Base-by-base conservation (phyloP, 2,329 filamentous ascomycete genomes). In the Plenodomus biglobosus region DNA sequence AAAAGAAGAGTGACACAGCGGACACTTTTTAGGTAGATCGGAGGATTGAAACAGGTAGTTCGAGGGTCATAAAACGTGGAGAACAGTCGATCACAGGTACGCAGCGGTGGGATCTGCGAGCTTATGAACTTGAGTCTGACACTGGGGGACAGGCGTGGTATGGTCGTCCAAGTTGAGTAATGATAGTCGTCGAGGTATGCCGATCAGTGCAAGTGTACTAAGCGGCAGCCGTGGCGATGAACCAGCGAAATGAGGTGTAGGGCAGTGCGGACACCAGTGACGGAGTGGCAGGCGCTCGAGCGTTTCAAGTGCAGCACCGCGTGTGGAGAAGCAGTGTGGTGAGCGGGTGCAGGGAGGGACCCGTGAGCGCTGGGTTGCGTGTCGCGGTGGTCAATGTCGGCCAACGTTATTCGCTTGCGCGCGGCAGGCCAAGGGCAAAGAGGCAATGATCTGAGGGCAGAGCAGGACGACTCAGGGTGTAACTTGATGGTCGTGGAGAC, bases 51-150 rank as follows among this genome's bases (percentile, higher is more conserved):
- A 66, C 60, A 54, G 61, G 58, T 58, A 56, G 61, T 65, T 68
- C 58, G 58, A 61, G 60, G 66, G 61, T 64, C 56, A 61, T n/a
- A 65, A 66, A 78, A 77, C 75, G 75, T 77, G 75, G 75, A 73
- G 73, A 75, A 75, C 62, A 69, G 71, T 67, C 70, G 75, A 76
- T 77, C 74, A 68, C 62, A 70, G 62, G 62, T 60, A 69, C 64
- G 58, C 69, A 73, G 73, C 66, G 59, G 71, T 74, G 75, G 74
- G 76, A 78, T 78, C 75, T 76, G 75, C 76, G 73, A 61, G 58
- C 62, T 72, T 73, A 71, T 71, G 68, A 71, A 73, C 56, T 65
- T 62, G 54, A 58, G 59, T 58, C 56, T 67, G 68, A 67, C 59
- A 65, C 63, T 69, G 64, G 65, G n/a, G 64, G 59, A 64, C 54